A percentile compares a stretch with the other conserved stretches of the same genome.
Evolutionary conservation across 345 rosid species (phyloP).

Genomic region (Diplotaxis tenuifolia): DNA sequence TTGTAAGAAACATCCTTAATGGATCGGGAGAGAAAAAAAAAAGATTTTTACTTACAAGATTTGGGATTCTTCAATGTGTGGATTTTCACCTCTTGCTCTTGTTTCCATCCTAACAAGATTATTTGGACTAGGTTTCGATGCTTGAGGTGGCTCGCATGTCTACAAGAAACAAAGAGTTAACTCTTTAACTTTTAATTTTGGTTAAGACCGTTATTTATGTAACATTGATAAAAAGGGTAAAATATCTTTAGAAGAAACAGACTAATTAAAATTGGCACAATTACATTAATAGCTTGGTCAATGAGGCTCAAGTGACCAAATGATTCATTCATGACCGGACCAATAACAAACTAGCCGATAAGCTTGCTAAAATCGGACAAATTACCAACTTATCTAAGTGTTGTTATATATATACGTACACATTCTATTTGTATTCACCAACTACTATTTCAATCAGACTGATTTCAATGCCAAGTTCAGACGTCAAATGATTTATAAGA

Average conservation of each 20-base stretch:
- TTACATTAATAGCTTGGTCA: not conserved
- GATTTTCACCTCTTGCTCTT: conserved; percentile 38
- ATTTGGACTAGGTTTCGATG: conserved; percentile 37
- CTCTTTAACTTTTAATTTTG: not conserved
- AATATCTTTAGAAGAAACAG: not conserved
- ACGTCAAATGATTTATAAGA: not conserved
- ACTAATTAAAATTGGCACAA: not conserved
- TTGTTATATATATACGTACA: not conserved
- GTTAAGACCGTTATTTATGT: not conserved
- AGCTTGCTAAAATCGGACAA: not conserved
- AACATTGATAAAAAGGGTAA: not conserved
- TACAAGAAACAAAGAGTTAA: conserved; percentile 24
- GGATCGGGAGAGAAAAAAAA: not conserved
- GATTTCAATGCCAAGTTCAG: not conserved
- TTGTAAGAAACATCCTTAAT: not conserved
- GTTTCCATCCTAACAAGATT: conserved; percentile 71
- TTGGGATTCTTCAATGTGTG: conserved; percentile 46
- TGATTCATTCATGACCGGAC: not conserved
- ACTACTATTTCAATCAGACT: too few relatives aligned
- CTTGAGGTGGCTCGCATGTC: conserved; percentile 63
- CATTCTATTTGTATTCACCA: not conserved
- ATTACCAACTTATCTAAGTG: not conserved
- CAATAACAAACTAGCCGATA: not conserved
- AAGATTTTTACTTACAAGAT: conserved; percentile 41
- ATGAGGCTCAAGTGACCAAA: not conserved